These are phyloP conservation scores for Striga asiatica DNA, from an alignment of 257 asterid species.

Conservation along the genomic window DNA sequence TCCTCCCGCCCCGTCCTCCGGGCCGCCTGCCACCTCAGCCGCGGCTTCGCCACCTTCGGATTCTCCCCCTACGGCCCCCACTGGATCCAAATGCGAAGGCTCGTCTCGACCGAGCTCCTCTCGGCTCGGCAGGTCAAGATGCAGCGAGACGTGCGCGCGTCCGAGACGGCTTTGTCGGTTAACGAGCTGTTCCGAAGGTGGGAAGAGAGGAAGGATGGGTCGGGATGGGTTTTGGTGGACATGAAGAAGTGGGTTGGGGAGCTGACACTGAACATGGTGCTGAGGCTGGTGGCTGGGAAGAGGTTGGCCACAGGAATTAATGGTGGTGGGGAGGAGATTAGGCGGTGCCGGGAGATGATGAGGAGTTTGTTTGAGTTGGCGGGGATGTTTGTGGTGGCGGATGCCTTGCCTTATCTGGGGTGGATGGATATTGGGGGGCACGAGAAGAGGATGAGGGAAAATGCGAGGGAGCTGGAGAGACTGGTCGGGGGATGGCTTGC, in stretches of 20 bases:
- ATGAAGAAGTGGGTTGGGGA: conserved; percentile 25
- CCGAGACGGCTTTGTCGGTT: conserved; percentile 5
- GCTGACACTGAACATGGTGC: conserved; percentile 18
- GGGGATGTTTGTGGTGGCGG: conserved; percentile 18
- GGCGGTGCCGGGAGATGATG: conserved; percentile 12
- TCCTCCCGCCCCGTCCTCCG: conserved; percentile 11
- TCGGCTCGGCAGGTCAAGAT: conserved; percentile 15
- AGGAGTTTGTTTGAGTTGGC: conserved; percentile 11
- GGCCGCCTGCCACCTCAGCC: conserved; percentile 11
- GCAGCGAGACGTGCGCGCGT: conserved; percentile 8
- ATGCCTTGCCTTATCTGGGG: conserved; percentile 19
- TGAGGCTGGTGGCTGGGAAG: conserved; percentile 19
- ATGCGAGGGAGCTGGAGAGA: conserved; percentile 14
- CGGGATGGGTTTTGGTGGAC: conserved; percentile 14
- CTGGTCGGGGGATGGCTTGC: conserved; percentile 19
- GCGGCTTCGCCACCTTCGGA: conserved; percentile 18
- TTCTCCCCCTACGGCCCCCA: conserved; percentile 12
- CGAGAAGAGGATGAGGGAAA: conserved; percentile 23
- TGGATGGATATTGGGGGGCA: conserved; percentile 28
- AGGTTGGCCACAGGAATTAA: no score
- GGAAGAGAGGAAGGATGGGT: conserved; percentile 7
- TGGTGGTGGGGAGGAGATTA: conserved; percentile 5
- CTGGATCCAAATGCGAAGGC: conserved; percentile 16
- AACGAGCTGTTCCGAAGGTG: conserved; percentile 12
- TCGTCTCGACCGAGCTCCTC: conserved; percentile 13